phyloP scores from a whole-genome alignment of 1,284 basidiomycete genomes.

The Boletus semigastroideus region DNA sequence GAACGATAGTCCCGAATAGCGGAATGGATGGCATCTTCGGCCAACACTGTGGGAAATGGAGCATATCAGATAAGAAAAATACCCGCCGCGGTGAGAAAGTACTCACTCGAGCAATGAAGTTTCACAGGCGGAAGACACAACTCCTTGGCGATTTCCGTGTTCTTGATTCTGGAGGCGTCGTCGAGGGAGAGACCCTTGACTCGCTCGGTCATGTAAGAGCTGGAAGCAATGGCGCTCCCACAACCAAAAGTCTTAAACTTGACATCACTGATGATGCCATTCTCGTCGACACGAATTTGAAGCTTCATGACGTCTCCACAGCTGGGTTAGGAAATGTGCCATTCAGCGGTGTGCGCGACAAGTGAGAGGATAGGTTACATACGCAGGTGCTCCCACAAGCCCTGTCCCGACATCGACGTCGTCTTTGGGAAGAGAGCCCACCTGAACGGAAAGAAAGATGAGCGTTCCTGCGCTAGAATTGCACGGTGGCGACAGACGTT shows the following conservation, averaged over 20 bases:
- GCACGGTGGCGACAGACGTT: constrained; percentile 65
- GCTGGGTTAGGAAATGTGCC: constrained; percentile 36
- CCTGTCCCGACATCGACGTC: constrained; percentile 95
- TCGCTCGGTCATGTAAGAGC: constrained; percentile 96
- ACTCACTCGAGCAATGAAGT: constrained; percentile 83
- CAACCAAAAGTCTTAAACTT: constrained; percentile 99
- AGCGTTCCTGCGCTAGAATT: constrained; percentile 40
- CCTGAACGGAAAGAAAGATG: constrained; percentile 58
- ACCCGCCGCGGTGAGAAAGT: constrained; percentile 4
- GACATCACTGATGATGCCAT: constrained; percentile 95
- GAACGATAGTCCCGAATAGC: constrained; percentile 90
- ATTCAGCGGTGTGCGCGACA: constrained; percentile 13
- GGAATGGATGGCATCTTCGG: constrained; percentile 96
- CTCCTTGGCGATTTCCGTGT: constrained; percentile 99
- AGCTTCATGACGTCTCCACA: constrained; percentile 98
- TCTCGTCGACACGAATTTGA: constrained; percentile 95
- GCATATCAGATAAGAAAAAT: constrained; percentile 20
- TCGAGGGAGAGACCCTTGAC: constrained; percentile 95
- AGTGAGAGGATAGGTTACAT: constrained; percentile 41
- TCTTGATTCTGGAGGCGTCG: constrained; percentile 95
- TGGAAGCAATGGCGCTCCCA: constrained; percentile 96
- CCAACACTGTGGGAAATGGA: constrained; percentile 66
- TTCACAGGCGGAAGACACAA: constrained; percentile 96
- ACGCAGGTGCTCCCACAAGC: constrained; percentile 97
- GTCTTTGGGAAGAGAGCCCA: constrained; percentile 92